These are phyloP conservation scores for Erysimum pusillum DNA, from an alignment of 441 rosid species.

Conservation along the genomic window DNA sequence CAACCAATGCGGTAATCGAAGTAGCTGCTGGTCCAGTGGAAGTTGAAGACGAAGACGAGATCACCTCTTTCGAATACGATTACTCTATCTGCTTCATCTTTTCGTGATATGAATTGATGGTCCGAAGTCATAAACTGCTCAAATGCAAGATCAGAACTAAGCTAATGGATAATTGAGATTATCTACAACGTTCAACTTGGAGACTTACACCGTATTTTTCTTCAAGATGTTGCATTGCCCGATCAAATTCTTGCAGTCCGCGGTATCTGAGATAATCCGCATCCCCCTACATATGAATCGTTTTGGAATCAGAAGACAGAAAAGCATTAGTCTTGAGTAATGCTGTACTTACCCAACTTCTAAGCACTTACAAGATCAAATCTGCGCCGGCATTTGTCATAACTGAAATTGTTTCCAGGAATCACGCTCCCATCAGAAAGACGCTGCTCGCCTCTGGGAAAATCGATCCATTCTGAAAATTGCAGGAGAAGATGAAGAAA, in stretches of 20 bases:
- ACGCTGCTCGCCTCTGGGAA: constrained; percentile 85
- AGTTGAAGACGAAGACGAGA: constrained; percentile 90
- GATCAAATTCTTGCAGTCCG: constrained; percentile 97
- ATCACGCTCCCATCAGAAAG: constrained; percentile 74
- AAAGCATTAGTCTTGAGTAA: constrained; percentile 22
- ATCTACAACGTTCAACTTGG: too few relatives aligned
- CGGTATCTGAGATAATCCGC: constrained; percentile 81
- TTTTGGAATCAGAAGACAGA: constrained; percentile 29
- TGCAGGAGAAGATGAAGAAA: constrained; percentile 34
- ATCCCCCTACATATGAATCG: constrained; percentile 67
- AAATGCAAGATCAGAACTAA: constrained; percentile 1
- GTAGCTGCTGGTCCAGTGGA: constrained; percentile 93
- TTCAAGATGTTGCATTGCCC: constrained; percentile 94
- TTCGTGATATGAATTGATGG: constrained; percentile 85
- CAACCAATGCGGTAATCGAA: constrained; percentile 89
- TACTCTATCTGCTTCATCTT: constrained; percentile 80
- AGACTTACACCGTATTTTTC: constrained; percentile 80
- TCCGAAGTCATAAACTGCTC: constrained; percentile 94
- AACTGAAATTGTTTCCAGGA: constrained; percentile 86
- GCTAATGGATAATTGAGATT: neutral
- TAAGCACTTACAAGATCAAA: constrained; percentile 82
- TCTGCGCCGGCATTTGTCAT: constrained; percentile 93
- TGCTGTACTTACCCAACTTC: constrained; percentile 15
- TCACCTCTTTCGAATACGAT: constrained; percentile 90
- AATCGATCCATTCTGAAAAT: constrained; percentile 94